Evolutionary conservation across 768 basidiomycete species (phyloP), one percentile per base, ranked within the genome.

Genomic region (Fomitopsis pulvina): DNA sequence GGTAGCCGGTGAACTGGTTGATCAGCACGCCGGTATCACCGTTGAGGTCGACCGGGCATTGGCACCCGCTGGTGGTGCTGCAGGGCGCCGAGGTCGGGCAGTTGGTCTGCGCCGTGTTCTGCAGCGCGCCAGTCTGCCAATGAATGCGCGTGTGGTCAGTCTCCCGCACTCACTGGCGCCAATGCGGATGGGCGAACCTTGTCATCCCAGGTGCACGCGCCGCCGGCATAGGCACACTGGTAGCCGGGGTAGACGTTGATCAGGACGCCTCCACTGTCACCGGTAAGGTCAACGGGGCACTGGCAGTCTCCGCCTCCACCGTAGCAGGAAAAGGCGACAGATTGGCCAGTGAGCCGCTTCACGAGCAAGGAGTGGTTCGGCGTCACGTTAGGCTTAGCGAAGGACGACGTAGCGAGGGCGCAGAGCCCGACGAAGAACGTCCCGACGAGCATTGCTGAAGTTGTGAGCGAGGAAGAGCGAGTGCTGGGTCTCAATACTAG

Each of bases 241-340:
- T 49, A 54, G 21, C 53, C 53, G 21, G 53, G 53, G 45, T 30
- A 54, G 44, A 54, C 49, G 45, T 54, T 54, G 50, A 54, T 54
- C 25, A 54, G 45, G 11, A 48, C 50, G n/a, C 53, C 53, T 6
- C n/a, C 27, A 30, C 18, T 37, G 45, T 51, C 50, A 16, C 46
- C 46, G 43, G 20, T 47, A 20, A 41, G 16, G 50, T 54, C 53
- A 4, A 22, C 30, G 26, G 53, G 53, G 50, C 53, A 54, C 9
- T 44, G 34, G 42, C 53, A 54, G 21, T 50, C 53, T 14, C 45
- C 45, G 18, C 43, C 49, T 18, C 45, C 45, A 18, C 52, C 52
- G 41, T 50, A 50, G 43, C 52, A 44, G 14, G 43, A 8, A 27
- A 53, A 51, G 12, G 50, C 50, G 37, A 51, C 34, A 9, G 42